These are phyloP conservation scores for Exophiala alcalophila DNA, from an alignment of 2,329 filamentous ascomycete species.

Conservation along the genomic window DNA sequence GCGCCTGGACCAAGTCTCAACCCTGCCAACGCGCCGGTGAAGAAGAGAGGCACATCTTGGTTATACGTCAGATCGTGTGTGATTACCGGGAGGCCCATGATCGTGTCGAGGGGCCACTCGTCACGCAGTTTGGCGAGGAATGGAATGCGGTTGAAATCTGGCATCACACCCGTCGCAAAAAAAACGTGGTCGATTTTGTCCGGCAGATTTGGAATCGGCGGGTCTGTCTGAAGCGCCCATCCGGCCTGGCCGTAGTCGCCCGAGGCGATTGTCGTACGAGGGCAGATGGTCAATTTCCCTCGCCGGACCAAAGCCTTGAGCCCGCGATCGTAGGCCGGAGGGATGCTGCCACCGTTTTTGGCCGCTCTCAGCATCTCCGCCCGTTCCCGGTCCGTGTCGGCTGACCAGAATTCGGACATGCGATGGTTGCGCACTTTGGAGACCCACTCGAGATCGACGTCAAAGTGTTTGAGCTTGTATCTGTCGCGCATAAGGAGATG, in stretches of 20 bases:
- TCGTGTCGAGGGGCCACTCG: constrained; percentile 59
- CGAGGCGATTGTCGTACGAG: constrained; percentile 60
- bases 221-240: constrained; percentile 49
- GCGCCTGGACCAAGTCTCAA: constrained; percentile 69
- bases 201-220: constrained; percentile 54
- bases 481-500: constrained; percentile 65
- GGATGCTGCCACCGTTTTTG: constrained; percentile 73
- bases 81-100: constrained; percentile 68
- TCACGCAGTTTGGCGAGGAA: constrained; percentile 59
- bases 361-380: constrained; percentile 64
- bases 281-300: constrained; percentile 55
- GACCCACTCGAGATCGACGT: constrained; percentile 74
- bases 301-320: constrained; percentile 58
- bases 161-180: constrained; percentile 70
- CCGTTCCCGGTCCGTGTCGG: constrained; percentile 67
- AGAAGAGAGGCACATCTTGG: constrained; percentile 68
- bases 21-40: constrained; percentile 65
- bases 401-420: constrained; percentile 73
- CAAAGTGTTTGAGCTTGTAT: constrained; percentile 68
- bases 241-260: constrained; percentile 39
- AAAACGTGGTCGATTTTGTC: constrained; percentile 64
- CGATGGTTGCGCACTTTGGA: constrained; percentile 77
- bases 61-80: constrained; percentile 76
- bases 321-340: constrained; percentile 64
- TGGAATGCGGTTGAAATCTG: constrained; percentile 59